A percentile compares a stretch with the other conserved stretches of the same genome.
Conservation (phyloP, 2,329 filamentous ascomycete species). For the Alternaria solani region DNA sequence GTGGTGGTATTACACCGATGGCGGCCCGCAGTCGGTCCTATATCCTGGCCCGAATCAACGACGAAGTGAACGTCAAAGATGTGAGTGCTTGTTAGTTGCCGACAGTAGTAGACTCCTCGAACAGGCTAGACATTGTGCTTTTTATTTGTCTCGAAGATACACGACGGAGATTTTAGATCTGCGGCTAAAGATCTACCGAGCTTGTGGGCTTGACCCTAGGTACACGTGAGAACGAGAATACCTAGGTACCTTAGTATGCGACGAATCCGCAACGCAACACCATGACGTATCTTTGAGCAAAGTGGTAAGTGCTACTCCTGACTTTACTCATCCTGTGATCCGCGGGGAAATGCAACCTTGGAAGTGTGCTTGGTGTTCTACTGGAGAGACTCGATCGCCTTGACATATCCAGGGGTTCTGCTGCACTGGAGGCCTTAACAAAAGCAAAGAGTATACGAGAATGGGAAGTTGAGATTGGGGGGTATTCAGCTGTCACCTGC, state of each 20-base stretch:
- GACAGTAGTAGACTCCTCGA: background rate
- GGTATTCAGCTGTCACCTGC: background rate
- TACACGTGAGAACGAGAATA: too few species aligned
- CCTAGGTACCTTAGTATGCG: too few species aligned
- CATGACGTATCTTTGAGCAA: background rate
- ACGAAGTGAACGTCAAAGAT: background rate
- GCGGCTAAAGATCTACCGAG: background rate
- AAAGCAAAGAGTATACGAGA: background rate
- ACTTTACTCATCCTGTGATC: background rate
- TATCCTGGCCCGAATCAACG: background rate
- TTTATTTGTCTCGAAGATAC: background rate
- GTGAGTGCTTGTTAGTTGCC: background rate
- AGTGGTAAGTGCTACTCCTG: background rate
- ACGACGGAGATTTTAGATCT: background rate
- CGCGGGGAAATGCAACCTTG: background rate
- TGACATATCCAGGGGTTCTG: background rate
- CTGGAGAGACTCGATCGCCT: background rate
- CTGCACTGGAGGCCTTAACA: background rate
- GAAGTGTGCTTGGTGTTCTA: background rate
- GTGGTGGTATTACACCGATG: background rate
- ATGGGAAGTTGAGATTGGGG: background rate
- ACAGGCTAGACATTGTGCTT: background rate
- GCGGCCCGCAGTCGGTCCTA: constrained; percentile 2
- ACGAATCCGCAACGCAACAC: too few species aligned
- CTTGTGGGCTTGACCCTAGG: too few species aligned